phyloP scores from a whole-genome alignment of 768 basidiomycete species.

The Leccinum rimulosum region DNA sequence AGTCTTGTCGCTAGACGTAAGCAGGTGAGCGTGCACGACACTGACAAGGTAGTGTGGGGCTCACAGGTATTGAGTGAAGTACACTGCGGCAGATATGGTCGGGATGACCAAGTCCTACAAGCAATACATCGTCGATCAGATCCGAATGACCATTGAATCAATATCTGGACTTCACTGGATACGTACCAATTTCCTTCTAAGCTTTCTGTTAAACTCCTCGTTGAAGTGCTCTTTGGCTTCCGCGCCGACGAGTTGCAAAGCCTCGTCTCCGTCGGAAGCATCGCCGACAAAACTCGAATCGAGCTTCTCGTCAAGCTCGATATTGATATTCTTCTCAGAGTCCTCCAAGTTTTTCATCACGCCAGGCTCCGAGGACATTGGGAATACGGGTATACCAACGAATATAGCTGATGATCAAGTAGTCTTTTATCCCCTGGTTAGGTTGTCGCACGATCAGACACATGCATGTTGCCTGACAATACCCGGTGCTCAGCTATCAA shows the following conservation, averaged over 20 bases:
- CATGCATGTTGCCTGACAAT: constrained; percentile 8
- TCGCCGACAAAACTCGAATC: constrained; percentile 32
- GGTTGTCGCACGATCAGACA: constrained; percentile 4
- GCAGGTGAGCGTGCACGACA: constrained; percentile 1
- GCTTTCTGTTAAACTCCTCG: constrained; percentile 56
- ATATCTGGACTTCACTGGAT: neutral
- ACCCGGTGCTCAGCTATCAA: neutral
- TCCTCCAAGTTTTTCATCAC: constrained; percentile 8
- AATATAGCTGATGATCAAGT: neutral
- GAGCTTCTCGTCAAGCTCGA: constrained; percentile 37
- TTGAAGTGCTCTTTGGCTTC: constrained; percentile 51
- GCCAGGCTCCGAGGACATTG: constrained; percentile 20
- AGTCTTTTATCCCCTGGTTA: constrained; percentile 9
- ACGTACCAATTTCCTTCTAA: constrained; percentile 58
- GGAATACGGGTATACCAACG: neutral
- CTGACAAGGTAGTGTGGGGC: constrained; percentile 13
- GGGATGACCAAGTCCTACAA: constrained; percentile 51
- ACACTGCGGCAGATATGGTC: constrained; percentile 59
- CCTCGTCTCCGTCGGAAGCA: constrained; percentile 53
- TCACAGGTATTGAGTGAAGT: constrained; percentile 66
- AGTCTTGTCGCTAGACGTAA: constrained; percentile 56
- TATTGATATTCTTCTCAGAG: constrained; percentile 12
- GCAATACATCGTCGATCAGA: neutral
- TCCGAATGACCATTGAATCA: neutral
- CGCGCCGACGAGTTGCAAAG: constrained; percentile 55